Base-by-base conservation (phyloP, 805 yeast species). In the Torulaspora maleeae region DNA sequence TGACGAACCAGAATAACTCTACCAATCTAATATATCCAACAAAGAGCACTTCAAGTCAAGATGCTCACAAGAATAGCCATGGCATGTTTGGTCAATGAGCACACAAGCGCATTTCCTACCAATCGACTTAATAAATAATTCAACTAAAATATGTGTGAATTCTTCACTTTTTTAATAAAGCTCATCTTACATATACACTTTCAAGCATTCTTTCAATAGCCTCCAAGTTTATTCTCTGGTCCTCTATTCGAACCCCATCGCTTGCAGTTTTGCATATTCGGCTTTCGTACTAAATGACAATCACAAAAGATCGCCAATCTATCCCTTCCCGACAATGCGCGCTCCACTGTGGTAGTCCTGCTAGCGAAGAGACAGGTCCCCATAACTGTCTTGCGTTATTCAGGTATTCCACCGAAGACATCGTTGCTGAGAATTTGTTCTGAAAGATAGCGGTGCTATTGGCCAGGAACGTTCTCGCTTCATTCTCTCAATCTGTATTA, bases 1-100 rank as follows among this genome's bases (percentile, higher is more conserved):
- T 61, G 37, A 52, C 59, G 9, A 60, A 55, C 40, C 58, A 52
- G 38, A 44, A 51, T 36, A 51, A 50, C 33, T 28, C 44, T 15
- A 46, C 50, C 17, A 47, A 48, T 39, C 42, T 47, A 25, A 34
- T 49, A n/a, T 42, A 54, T 19, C 43, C 57, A 5, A 38, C 39
- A 9, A 51, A 48, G 22, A 50, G 45, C 33, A 47, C 45, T 29
- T 40, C 39, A 9, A 48, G 50, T 30, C 50, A 45, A 19, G 51
- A 51, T 30, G 40, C 41, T 13, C 40, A 38, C 11, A 19, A 27
- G 16, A 45, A 45, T 29, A 38, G 37, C 17, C 43, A 44, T 28
- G 44, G 49, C 36, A 44, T 48, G 51, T 45, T 33, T 27, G 47
- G 49, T 30, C 44, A 41, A 25, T 41, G 35, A 27, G 34, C 34